Evolutionary conservation across 768 basidiomycete genomes (phyloP).

Genomic region (Boletales sp.): DNA sequence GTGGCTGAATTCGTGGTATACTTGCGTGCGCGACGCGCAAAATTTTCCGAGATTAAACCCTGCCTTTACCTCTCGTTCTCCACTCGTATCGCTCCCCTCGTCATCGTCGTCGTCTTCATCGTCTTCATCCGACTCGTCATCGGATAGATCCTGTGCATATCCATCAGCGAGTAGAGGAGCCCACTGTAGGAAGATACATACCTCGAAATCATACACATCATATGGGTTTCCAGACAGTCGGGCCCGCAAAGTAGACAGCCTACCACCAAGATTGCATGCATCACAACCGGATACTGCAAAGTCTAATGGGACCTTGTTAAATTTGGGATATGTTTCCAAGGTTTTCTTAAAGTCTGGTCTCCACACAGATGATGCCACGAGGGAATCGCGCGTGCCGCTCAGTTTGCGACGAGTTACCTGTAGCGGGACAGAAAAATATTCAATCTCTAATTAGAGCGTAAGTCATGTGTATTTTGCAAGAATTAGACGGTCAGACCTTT

Average conservation of each 20-base stretch:
- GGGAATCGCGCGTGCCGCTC: constrained; percentile 62
- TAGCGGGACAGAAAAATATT: constrained; percentile 75
- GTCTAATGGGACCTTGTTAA: constrained; percentile 50
- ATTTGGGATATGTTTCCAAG: constrained; percentile 64
- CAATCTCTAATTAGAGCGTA: constrained; percentile 39
- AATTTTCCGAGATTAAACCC: constrained; percentile 74
- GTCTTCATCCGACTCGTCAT: constrained; percentile 22
- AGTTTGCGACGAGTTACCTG: constrained; percentile 66
- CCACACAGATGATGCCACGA: constrained; percentile 88
- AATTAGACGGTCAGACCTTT: constrained; percentile 36
- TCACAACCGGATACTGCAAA: constrained; percentile 68
- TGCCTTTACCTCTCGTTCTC: constrained; percentile 11
- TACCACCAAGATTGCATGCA: constrained; percentile 74
- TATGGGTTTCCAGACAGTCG: constrained; percentile 68
- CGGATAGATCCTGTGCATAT: constrained; percentile 13
- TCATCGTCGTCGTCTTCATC: constrained; percentile 11
- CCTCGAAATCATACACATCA: constrained; percentile 65
- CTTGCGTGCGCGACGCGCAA: constrained; percentile 63
- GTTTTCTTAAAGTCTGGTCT: constrained; percentile 59
- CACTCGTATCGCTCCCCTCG: constrained; percentile 3
- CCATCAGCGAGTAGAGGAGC: constrained; percentile 1
- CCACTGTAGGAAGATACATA: constrained; percentile 17
- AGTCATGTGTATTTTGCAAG: not conserved
- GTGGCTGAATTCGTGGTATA: constrained; percentile 72
- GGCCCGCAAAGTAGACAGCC: constrained; percentile 62